Evolutionary conservation across 441 rosid species (phyloP).

Genomic region (Syzygium syzygioides): DNA sequence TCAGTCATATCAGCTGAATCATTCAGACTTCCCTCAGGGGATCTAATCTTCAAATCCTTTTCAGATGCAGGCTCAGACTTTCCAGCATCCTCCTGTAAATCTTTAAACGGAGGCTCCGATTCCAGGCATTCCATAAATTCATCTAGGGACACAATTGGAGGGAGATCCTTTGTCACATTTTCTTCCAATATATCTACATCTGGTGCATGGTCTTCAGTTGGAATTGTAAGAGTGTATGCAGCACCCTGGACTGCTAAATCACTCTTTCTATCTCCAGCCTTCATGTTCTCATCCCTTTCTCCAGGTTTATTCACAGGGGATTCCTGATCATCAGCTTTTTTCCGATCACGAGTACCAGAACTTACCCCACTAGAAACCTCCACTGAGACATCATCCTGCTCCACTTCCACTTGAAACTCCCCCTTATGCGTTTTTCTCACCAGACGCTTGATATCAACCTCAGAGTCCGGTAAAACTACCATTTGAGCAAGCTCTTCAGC

Average conservation of each 20-base stretch:
- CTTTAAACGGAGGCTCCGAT: constrained; percentile 75
- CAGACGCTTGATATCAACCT: constrained; percentile 64
- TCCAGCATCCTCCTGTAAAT: constrained; percentile 39
- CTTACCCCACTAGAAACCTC: constrained; percentile 54
- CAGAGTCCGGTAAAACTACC: constrained; percentile 77
- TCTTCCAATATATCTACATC: constrained; percentile 63
- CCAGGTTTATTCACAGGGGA: constrained; percentile 12
- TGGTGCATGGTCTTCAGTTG: constrained; percentile 50
- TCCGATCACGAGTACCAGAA: constrained; percentile 19
- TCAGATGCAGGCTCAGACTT: constrained; percentile 24
- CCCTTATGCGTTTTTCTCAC: constrained; percentile 96
- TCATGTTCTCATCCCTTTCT: constrained; percentile 26
- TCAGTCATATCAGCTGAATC: constrained; percentile 16
- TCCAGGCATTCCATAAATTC: constrained; percentile 78
- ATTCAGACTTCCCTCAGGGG: constrained; percentile 27
- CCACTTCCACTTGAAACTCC: constrained; percentile 86
- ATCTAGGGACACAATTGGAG: constrained; percentile 85
- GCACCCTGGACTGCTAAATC: constrained; percentile 23
- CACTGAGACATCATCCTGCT: constrained; percentile 45
- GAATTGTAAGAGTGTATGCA: constrained; percentile 39
- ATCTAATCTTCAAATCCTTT: constrained; percentile 30
- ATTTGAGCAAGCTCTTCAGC: constrained; percentile 92
- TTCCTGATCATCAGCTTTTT: constrained; percentile 25
- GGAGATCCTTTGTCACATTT: constrained; percentile 82
- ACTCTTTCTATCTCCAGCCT: constrained; percentile 23